Conservation (phyloP, 768 basidiomycete genomes). For the Daedalea quercina region DNA sequence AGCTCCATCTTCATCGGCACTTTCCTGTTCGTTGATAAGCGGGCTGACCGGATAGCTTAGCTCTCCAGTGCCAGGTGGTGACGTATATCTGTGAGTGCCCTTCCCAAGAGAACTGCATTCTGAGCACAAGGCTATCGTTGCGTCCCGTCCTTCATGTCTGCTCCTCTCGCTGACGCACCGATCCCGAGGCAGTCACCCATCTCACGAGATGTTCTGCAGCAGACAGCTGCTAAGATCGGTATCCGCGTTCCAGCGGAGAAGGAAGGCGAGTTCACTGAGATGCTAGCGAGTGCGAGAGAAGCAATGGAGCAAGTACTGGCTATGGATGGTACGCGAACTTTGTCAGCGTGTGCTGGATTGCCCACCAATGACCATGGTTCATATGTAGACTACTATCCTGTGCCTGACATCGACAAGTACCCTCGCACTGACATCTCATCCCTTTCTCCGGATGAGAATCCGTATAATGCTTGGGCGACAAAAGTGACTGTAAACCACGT, state of each 20-base stretch:
- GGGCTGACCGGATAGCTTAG: too few species aligned
- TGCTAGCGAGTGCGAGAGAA: slow-evolving; percentile 11
- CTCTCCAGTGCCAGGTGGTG: too few species aligned
- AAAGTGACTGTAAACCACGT: slow-evolving; percentile 27
- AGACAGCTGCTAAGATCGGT: slow-evolving; percentile 11
- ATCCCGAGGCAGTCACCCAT: neutral
- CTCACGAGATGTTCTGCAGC: slow-evolving; percentile 9
- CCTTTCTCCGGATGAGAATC: slow-evolving; percentile 22
- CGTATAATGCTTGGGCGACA: slow-evolving; percentile 29
- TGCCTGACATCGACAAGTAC: slow-evolving; percentile 14
- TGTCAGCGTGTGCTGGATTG: neutral
- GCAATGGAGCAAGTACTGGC: slow-evolving; percentile 13
- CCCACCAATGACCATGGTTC: neutral
- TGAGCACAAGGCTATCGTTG: too few species aligned
- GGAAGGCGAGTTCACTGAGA: slow-evolving; percentile 13
- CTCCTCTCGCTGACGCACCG: neutral
- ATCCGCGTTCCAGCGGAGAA: slow-evolving; percentile 11
- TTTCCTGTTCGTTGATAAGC: too few species aligned
- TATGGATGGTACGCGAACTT: slow-evolving; percentile 12
- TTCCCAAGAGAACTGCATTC: too few species aligned
- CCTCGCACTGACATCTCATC: slow-evolving; percentile 18
- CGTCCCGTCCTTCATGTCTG: neutral
- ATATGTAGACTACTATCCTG: slow-evolving; percentile 10
- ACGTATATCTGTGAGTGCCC: too few species aligned
- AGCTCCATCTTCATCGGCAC: neutral